These are phyloP conservation scores for Chrysoporthe austroafricana DNA, from an alignment of 2,329 filamentous ascomycete genomes.

Conservation along the genomic window DNA sequence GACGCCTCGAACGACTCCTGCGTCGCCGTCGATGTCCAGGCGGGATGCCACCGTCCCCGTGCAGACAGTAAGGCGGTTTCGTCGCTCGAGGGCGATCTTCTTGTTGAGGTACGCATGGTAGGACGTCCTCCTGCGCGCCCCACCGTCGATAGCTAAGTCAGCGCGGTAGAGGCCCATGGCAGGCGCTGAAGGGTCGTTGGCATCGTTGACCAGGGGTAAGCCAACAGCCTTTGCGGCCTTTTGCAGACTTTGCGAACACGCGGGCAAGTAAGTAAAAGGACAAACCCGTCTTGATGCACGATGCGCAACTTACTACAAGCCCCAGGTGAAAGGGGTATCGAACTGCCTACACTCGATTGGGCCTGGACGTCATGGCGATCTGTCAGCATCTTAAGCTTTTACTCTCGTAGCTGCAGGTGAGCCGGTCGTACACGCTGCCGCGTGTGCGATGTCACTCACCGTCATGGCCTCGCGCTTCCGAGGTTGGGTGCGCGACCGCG, in stretches of 20 bases:
- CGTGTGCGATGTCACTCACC: conserved; percentile 25
- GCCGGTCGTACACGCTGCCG: neutral
- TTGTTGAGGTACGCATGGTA: conserved; percentile 36
- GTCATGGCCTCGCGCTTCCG: conserved; percentile 33
- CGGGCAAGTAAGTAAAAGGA: neutral
- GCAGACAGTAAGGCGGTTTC: conserved; percentile 35
- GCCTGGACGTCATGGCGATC: neutral
- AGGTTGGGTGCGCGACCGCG: conserved; percentile 27
- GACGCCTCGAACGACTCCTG: conserved; percentile 34
- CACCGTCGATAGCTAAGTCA: conserved; percentile 35
- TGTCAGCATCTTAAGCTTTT: neutral
- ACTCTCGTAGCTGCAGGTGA: too few species aligned
- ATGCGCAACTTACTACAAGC: neutral
- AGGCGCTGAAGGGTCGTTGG: conserved; percentile 36
- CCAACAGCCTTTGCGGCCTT: conserved; percentile 35
- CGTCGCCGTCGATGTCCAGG: conserved; percentile 8
- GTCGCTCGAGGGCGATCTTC: conserved; percentile 30
- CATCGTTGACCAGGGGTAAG: conserved; percentile 33
- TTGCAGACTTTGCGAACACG: conserved; percentile 29
- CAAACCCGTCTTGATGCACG: neutral
- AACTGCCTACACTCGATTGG: conserved; percentile 11
- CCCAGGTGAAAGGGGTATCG: neutral
- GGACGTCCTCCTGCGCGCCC: conserved; percentile 34
- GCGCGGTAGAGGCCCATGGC: conserved; percentile 37
- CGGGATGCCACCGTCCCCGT: conserved; percentile 7